These are phyloP conservation scores for Ophiobolus disseminans DNA, from an alignment of 2,329 filamentous ascomycete genomes.

Conservation along the genomic window DNA sequence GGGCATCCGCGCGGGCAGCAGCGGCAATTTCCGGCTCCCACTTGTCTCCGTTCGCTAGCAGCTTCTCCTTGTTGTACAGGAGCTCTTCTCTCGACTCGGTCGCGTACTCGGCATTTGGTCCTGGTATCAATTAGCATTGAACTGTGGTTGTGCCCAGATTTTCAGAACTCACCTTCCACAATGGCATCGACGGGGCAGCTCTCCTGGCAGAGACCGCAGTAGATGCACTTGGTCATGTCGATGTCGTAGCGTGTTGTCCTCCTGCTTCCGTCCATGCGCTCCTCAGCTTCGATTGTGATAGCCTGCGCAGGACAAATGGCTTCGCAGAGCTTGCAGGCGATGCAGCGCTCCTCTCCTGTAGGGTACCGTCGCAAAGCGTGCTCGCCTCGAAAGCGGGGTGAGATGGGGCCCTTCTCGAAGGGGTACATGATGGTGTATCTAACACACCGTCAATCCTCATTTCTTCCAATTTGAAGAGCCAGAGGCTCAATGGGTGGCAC, in stretches of 20 bases:
- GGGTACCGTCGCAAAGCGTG: slow-evolving; percentile 96
- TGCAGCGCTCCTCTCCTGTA: slow-evolving; percentile 97
- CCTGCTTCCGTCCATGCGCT: slow-evolving; percentile 93
- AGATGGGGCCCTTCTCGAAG: slow-evolving; percentile 98
- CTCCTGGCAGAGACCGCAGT: slow-evolving; percentile 99
- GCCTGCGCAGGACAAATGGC: slow-evolving; percentile 97
- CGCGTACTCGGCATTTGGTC: slow-evolving; percentile 76
- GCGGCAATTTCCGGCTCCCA: slow-evolving; percentile 98
- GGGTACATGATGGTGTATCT: slow-evolving; percentile 99
- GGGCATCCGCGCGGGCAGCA: slow-evolving; percentile 88
- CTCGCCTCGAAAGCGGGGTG: slow-evolving; percentile 96
- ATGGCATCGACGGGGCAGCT: slow-evolving; percentile 98
- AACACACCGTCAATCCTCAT: slow-evolving; percentile 35
- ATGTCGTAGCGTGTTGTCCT: slow-evolving; percentile 98
- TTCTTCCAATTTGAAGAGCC: slow-evolving; percentile 5
- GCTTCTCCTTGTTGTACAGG: slow-evolving; percentile 97
- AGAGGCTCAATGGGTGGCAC: slow-evolving; percentile 53
- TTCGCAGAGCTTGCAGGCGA: slow-evolving; percentile 99
- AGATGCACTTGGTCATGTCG: slow-evolving; percentile 99
- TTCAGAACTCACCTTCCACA: slow-evolving; percentile 66
- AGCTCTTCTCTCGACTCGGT: slow-evolving; percentile 88
- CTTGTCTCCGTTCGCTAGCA: slow-evolving; percentile 73
- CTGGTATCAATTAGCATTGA: slow-evolving; percentile 44
- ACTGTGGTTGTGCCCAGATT: background rate
- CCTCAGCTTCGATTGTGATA: slow-evolving; percentile 98